These are phyloP conservation scores for Bipolaris victoriae DNA, from an alignment of 2,329 filamentous ascomycete genomes.

Conservation along the genomic window DNA sequence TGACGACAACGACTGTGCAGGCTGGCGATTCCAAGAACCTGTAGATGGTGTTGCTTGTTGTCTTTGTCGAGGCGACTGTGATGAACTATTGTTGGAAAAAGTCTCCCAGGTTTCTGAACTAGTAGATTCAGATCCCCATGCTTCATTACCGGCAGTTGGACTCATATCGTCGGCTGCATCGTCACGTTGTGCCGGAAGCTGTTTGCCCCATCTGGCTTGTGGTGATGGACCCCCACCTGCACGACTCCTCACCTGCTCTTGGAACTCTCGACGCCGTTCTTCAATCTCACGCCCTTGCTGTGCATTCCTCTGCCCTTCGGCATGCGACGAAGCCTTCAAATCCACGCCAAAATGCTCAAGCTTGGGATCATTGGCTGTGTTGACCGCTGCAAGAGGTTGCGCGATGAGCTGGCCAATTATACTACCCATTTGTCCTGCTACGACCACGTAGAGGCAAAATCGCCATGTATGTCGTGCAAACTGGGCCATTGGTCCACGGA, in stretches of 20 bases:
- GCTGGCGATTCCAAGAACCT: conserved; percentile 15
- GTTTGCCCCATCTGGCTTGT: conserved; percentile 40
- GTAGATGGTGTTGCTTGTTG: conserved; percentile 13
- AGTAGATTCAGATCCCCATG: conserved; percentile 28
- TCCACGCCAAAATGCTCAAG: conserved; percentile 49
- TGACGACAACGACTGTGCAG: conserved; percentile 7
- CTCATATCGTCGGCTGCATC: conserved; percentile 51
- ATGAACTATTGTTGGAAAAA: conserved; percentile 23
- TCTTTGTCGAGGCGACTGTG: conserved; percentile 16
- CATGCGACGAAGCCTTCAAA: conserved; percentile 36
- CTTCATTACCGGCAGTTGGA: conserved; percentile 51
- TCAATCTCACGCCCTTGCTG: conserved; percentile 27
- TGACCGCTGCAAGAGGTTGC: conserved; percentile 42
- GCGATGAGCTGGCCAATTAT: conserved; percentile 43
- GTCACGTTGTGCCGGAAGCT: conserved; percentile 18
- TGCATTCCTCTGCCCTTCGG: conserved; percentile 17
- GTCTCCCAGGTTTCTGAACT: conserved; percentile 20
- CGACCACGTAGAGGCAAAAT: conserved; percentile 32
- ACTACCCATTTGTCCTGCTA: conserved; percentile 40
- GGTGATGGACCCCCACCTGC: conserved; percentile 46
- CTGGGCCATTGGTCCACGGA: conserved; percentile 43
- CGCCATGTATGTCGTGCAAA: conserved; percentile 37
- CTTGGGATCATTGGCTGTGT: conserved; percentile 49
- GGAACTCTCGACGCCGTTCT: conserved; percentile 27
- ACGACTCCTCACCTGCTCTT: conserved; percentile 26